Evolutionary conservation across 2,329 filamentous ascomycete species (phyloP).

Genomic region (Plenodomus biglobosus): DNA sequence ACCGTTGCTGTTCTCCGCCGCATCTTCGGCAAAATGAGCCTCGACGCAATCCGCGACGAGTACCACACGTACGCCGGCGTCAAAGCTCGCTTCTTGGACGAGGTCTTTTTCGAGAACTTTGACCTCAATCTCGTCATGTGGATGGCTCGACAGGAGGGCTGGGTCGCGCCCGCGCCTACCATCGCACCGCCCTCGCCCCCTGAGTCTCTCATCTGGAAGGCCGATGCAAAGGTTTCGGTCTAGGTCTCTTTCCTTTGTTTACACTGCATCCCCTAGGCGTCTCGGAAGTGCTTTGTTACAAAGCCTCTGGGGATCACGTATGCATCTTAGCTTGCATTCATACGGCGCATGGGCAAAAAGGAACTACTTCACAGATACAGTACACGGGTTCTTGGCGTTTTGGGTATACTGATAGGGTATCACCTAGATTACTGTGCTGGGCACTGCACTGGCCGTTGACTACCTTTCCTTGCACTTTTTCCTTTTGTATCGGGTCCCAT

Average conservation of each 20-base stretch:
- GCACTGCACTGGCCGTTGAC: neutral
- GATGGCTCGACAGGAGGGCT: conserved; percentile 39
- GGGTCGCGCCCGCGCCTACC: conserved; percentile 21
- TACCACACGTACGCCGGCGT: conserved; percentile 64
- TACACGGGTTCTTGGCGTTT: too few relatives aligned
- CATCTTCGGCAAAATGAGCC: conserved; percentile 61
- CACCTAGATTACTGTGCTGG: neutral
- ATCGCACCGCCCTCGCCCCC: conserved; percentile 27
- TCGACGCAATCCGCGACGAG: conserved; percentile 66
- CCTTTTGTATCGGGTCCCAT: neutral
- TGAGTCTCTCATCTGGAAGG: conserved; percentile 18
- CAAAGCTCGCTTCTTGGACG: conserved; percentile 53
- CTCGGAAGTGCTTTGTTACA: neutral
- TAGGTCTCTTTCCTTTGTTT: conserved; percentile 3
- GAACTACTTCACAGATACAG: neutral
- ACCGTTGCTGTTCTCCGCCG: conserved; percentile 80
- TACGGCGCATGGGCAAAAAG: neutral
- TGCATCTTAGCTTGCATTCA: neutral
- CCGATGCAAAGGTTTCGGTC: conserved; percentile 11
- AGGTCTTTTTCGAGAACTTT: conserved; percentile 50
- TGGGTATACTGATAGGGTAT: neutral
- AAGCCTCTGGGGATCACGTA: neutral
- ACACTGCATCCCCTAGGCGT: neutral
- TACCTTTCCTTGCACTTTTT: neutral
- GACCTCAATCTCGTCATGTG: conserved; percentile 47